Evolutionary conservation across 2,329 filamentous ascomycete genomes (phyloP).

Genomic region (Colletotrichum cuscutae): DNA sequence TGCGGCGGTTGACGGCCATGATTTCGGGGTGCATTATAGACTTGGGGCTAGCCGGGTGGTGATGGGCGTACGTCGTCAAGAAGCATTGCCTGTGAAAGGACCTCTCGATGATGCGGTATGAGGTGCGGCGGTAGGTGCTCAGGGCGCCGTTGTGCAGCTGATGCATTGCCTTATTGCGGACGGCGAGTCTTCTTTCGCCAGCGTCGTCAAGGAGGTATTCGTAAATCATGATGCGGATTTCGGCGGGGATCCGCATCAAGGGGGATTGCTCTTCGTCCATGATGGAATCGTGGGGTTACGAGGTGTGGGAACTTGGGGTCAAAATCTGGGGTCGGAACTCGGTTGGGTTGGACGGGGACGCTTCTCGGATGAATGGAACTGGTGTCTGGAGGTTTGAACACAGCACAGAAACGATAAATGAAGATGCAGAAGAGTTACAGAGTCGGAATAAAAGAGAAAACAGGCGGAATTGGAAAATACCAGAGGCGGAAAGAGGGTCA

Average conservation of each 20-base stretch:
- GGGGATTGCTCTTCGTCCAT: constrained; percentile 29
- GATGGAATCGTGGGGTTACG: background rate
- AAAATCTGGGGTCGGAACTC: background rate
- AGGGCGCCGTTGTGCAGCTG: constrained; percentile 11
- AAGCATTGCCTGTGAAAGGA: constrained; percentile 52
- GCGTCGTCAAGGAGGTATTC: constrained; percentile 55
- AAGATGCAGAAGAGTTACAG: background rate
- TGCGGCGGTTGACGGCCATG: constrained; percentile 56
- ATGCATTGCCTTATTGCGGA: constrained; percentile 49
- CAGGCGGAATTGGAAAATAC: background rate
- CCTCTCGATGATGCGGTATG: constrained; percentile 54
- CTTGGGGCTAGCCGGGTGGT: constrained; percentile 51
- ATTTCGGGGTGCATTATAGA: constrained; percentile 54
- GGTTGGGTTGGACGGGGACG: background rate
- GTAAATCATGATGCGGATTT: constrained; percentile 57
- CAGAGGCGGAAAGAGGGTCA: background rate
- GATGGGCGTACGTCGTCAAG: constrained; percentile 62
- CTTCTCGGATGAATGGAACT: background rate
- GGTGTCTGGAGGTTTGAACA: background rate
- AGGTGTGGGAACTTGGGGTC: background rate
- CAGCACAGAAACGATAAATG: background rate
- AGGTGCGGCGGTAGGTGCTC: constrained; percentile 41
- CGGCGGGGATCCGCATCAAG: constrained; percentile 48
- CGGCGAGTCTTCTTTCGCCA: constrained; percentile 49
- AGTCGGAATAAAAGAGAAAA: background rate